Conservation (phyloP, 306 rosid genomes). For the Urtica urens region DNA sequence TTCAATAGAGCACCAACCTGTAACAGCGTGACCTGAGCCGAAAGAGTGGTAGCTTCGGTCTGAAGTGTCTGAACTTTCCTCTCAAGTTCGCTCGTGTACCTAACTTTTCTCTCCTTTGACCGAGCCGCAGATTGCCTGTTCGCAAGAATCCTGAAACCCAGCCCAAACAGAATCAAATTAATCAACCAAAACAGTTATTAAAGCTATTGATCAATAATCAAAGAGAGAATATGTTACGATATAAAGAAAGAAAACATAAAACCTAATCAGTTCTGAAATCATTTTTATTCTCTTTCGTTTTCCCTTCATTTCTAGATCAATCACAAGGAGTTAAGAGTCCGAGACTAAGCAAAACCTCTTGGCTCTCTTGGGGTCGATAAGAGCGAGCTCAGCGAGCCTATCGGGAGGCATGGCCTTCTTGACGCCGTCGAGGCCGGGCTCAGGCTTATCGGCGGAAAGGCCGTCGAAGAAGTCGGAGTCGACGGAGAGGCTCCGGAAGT, state of each 20-base stretch:
- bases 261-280: neutral
- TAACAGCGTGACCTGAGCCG: conserved; percentile 79
- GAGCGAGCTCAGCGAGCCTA: conserved; percentile 91
- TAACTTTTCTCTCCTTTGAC: conserved; percentile 89
- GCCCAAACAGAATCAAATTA: no score
- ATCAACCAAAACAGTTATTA: neutral
- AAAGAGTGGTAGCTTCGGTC: conserved; percentile 88
- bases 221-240: no score
- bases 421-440: conserved; percentile 32
- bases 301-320: no score
- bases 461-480: conserved; percentile 88
- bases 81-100: conserved; percentile 82
- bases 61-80: conserved; percentile 96
- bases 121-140: conserved; percentile 96
- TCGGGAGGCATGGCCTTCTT: conserved; percentile 79
- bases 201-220: no score
- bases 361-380: conserved; percentile 87
- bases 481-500: conserved; percentile 68
- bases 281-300: no score
- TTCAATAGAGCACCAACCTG: no score
- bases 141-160: conserved; percentile 72
- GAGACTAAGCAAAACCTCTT: conserved; percentile 72
- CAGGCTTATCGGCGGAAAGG: conserved; percentile 69
- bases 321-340: no score
- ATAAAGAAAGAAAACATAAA: no score